phyloP scores from a whole-genome alignment of 805 yeast genomes.

The Yarrowia osloensis region DNA sequence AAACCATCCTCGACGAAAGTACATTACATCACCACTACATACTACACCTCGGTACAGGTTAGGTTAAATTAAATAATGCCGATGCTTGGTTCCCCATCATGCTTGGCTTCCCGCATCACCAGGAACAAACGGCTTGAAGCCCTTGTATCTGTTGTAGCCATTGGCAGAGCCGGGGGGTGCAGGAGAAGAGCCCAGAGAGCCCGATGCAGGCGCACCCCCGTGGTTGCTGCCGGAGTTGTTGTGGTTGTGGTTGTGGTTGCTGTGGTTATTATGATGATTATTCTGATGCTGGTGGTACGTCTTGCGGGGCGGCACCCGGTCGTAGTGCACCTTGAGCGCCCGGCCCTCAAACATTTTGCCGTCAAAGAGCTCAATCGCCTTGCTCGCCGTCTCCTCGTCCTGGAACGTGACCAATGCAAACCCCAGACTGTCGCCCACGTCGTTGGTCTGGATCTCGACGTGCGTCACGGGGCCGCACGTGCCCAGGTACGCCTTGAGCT shows the following conservation, averaged over 20 bases:
- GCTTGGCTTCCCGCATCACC: constrained; percentile 23
- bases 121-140: constrained; percentile 29
- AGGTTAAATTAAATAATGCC: constrained; percentile 27
- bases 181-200: constrained; percentile 15
- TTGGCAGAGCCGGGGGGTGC: constrained; percentile 9
- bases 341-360: constrained; percentile 61
- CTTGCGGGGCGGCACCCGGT: constrained; percentile 39
- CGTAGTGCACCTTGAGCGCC: constrained; percentile 60
- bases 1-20: no score
- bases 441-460: constrained; percentile 47
- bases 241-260: not conserved
- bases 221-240: constrained; percentile 3
- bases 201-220: constrained; percentile 18
- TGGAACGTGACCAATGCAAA: constrained; percentile 64
- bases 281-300: constrained; percentile 1
- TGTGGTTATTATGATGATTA: constrained; percentile 6
- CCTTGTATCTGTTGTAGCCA: constrained; percentile 29
- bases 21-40: no score
- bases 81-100: constrained; percentile 15
- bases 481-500: constrained; percentile 39
- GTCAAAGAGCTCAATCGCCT: constrained; percentile 54
- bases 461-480: constrained; percentile 38
- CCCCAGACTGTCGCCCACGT: constrained; percentile 53
- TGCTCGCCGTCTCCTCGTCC: constrained; percentile 50
- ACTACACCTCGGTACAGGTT: not conserved